These are phyloP conservation scores for Cyathus striatus DNA, from an alignment of 768 basidiomycete genomes.

Conservation along the genomic window DNA sequence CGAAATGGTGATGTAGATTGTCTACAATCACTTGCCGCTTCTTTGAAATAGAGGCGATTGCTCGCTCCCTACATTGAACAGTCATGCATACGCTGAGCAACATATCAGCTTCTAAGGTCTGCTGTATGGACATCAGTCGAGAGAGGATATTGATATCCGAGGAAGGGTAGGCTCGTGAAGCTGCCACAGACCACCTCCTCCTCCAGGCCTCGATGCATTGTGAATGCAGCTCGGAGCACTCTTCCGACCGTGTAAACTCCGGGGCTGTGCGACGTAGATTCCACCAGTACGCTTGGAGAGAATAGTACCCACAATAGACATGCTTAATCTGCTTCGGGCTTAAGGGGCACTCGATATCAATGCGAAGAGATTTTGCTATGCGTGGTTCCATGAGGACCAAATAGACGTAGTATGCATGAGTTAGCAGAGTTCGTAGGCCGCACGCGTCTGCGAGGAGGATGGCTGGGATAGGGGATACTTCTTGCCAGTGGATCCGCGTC, in stretches of 20 bases:
- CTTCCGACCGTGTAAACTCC: slow-evolving; percentile 17
- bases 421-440: slow-evolving; percentile 18
- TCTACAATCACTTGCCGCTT: slow-evolving; percentile 23
- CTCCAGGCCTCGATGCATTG: slow-evolving; percentile 33
- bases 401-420: slow-evolving; percentile 29
- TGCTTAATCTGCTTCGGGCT: slow-evolving; percentile 21
- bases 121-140: slow-evolving; percentile 24
- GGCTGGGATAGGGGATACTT: slow-evolving; percentile 21
- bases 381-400: slow-evolving; percentile 18
- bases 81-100: slow-evolving; percentile 24
- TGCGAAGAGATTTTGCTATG: slow-evolving; percentile 10
- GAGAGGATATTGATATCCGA: slow-evolving; percentile 28
- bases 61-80: slow-evolving; percentile 26
- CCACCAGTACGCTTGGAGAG: slow-evolving; percentile 28
- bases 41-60: slow-evolving; percentile 25
- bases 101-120: slow-evolving; percentile 21
- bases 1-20: slow-evolving; percentile 33
- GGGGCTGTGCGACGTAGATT: slow-evolving; percentile 22
- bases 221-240: slow-evolving; percentile 30
- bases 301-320: slow-evolving; percentile 27
- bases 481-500: slow-evolving; percentile 22
- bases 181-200: slow-evolving; percentile 24
- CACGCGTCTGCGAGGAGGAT: slow-evolving; percentile 22
- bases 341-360: slow-evolving; percentile 13
- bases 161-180: slow-evolving; percentile 14